Evolutionary conservation across 148 eudicot genomes (phyloP), one percentile per base, ranked within the genome.

Genomic region (Cornus kousa): DNA sequence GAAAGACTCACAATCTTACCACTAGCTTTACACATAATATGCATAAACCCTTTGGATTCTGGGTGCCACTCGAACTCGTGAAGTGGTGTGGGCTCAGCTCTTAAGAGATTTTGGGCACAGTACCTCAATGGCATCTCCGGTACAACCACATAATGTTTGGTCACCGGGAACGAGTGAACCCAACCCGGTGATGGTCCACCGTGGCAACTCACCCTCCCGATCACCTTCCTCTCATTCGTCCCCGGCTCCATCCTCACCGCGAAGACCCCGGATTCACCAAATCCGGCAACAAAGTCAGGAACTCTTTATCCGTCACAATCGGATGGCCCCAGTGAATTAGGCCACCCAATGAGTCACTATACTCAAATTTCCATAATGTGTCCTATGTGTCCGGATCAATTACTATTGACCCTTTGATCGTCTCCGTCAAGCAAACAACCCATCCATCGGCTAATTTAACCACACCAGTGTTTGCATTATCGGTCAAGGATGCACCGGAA

Each of bases 101-200:
- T 88, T 0, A 97, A 84, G 70, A 97, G 77, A 87, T 92, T 97
- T 77, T 82, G 82, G 0, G 90, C 91, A 88, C 93, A 87, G 81
- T 97, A 94, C 77, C 99, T 89, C 81, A 97, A 81, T 9, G 99
- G 94, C 99, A 97, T 97, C 80, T 97, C 99, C 3, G 99, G 99
- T 43, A 97, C 93, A 43, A 97, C 75, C 9, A 97, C 86, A 65
- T 92, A 97, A 78, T 94, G 89, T 57, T 97, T 97, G 0, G 99
- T 97, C 80, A 94, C 94, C 0, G 99, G 95, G 33, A 94, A 97
- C 16, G 99, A 97, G 81, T 97, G 99, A 77, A 94, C 99, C 99
- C 99, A 97, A 7, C 99, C 99, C 0, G 98, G 97, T 0, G 95
- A 83, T 0, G 92, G 94, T 13, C 99, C 96, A 0, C 97, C 98